Conservation (phyloP, 805 yeast genomes). For the Starmera amethionina region DNA sequence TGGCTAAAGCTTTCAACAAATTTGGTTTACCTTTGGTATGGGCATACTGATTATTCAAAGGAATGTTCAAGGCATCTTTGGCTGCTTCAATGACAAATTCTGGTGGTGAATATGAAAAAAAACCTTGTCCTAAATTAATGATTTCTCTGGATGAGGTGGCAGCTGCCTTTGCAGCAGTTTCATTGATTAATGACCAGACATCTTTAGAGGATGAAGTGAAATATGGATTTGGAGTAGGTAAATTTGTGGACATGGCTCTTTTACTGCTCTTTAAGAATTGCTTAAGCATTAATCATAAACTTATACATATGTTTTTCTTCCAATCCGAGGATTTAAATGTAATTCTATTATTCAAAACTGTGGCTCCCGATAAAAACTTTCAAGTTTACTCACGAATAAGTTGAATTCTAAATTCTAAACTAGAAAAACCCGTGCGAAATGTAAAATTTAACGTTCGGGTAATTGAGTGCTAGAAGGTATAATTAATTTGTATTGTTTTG, state of each 20-base stretch:
- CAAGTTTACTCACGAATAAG: too few relatives aligned
- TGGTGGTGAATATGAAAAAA: conserved; percentile 94
- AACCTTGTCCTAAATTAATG: conserved; percentile 92
- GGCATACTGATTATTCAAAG: conserved; percentile 85
- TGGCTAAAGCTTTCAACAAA: conserved; percentile 58
- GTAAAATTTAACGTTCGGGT: too few relatives aligned
- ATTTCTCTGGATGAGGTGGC: conserved; percentile 60
- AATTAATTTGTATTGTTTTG: too few relatives aligned
- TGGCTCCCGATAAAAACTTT: too few relatives aligned
- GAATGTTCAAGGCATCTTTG: conserved; percentile 56
- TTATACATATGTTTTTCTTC: too few relatives aligned
- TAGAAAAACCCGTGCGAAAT: too few relatives aligned
- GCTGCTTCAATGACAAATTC: conserved; percentile 84
- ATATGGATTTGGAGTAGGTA: conserved; percentile 51
- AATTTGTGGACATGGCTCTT: conserved; percentile 13
- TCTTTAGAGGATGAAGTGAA: conserved; percentile 72
- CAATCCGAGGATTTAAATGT: too few relatives aligned
- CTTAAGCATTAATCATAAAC: too few relatives aligned
- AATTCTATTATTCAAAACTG: too few relatives aligned
- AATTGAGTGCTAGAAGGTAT: too few relatives aligned
- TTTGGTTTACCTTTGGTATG: conserved; percentile 82
- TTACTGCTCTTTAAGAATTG: too few relatives aligned
- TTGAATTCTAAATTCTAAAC: too few relatives aligned
- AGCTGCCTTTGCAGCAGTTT: conserved; percentile 83
- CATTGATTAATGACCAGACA: conserved; percentile 92